Base-by-base conservation (phyloP, 257 asterid species). In the Solanum paucissectum region DNA sequence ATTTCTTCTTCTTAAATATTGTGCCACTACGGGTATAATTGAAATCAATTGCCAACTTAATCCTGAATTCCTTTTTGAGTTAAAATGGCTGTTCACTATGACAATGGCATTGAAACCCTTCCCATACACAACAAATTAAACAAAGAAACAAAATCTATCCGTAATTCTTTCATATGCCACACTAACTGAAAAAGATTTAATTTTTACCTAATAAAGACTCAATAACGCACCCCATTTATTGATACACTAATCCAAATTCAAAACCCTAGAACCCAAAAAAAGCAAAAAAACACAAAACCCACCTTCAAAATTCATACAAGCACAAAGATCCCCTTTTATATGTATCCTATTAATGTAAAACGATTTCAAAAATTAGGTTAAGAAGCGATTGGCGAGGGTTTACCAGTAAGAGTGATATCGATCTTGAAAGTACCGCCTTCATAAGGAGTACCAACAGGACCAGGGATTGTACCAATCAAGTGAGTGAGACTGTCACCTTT, bases 391-490 rank as follows among this genome's bases (percentile, higher is more conserved):
- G 36, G 7, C 69, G 12, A 42, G 84, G 36, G 37, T 71, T 52
- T 90, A 97, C 99, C 95, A 33, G 98, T 92, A 83, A 97, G 90
- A 90, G 90, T 92, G 86, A 97, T 97, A 90, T 97, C 98, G 91
- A 97, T 97, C 90, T 95, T 95, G 96, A 97, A 97, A 83, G 91
- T 86, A 49, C 99, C 99, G 27, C 98, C 99, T 92, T 97, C 98
- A 38, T 97, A 97, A 11, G 98, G 99, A 49, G 99, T 97, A 79
- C 96, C 98, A 46, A 74, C 68, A 27, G 99, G 99, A 77, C 99
- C 99, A 36, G 98, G 97, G 74, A 97, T 93, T 79, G 98, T 93
- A 58, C 99, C 99, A 21, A 92, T 91, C 94, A 97, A 89, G 40
- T 93, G 96, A 76, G 94, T 89, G 11, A 97, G 93, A 82, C 92